Evolutionary conservation across 495 filamentous ascomycete species (phyloP).

Genomic region (Geoglossum glabrum): DNA sequence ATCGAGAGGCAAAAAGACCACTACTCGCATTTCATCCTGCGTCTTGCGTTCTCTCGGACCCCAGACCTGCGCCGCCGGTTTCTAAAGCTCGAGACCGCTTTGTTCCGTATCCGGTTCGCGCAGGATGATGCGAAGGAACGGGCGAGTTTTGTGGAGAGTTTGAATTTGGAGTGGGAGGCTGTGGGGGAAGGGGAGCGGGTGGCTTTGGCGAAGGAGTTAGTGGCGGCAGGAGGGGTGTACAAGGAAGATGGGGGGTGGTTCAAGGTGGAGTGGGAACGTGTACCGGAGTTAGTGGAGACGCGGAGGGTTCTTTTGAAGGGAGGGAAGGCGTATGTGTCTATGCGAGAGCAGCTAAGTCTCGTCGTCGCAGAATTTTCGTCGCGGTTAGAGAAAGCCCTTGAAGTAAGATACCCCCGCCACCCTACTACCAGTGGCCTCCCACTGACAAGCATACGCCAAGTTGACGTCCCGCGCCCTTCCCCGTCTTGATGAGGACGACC

Average conservation of each 20-base stretch:
- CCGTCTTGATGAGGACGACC: conserved; percentile 88
- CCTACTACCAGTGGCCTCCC: background rate
- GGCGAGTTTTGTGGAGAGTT: conserved; percentile 50
- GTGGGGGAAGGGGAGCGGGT: conserved; percentile 15
- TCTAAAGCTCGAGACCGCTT: conserved; percentile 61
- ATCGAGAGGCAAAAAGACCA: conserved; percentile 86
- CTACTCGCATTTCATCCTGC: conserved; percentile 93
- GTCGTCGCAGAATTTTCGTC: conserved; percentile 69
- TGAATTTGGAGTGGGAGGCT: conserved; percentile 43
- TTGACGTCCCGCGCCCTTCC: conserved; percentile 77
- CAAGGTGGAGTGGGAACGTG: conserved; percentile 86
- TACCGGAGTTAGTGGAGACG: conserved; percentile 72
- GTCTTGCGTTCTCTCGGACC: conserved; percentile 76
- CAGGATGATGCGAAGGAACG: conserved; percentile 49
- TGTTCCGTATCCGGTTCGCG: conserved; percentile 66
- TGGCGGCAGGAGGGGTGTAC: conserved; percentile 29
- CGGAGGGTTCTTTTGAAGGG: conserved; percentile 54
- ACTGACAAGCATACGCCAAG: conserved; percentile 18
- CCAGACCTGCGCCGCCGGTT: conserved; percentile 88
- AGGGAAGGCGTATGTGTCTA: conserved; percentile 85
- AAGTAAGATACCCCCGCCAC: conserved; percentile 26
- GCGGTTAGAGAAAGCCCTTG: conserved; percentile 57
- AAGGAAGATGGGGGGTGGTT: conserved; percentile 66
- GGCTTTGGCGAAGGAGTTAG: conserved; percentile 20
- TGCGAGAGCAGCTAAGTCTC: conserved; percentile 66